Evolutionary conservation across 2,329 filamentous ascomycete species (phyloP).

Genomic region (Peltaster fructicola): DNA sequence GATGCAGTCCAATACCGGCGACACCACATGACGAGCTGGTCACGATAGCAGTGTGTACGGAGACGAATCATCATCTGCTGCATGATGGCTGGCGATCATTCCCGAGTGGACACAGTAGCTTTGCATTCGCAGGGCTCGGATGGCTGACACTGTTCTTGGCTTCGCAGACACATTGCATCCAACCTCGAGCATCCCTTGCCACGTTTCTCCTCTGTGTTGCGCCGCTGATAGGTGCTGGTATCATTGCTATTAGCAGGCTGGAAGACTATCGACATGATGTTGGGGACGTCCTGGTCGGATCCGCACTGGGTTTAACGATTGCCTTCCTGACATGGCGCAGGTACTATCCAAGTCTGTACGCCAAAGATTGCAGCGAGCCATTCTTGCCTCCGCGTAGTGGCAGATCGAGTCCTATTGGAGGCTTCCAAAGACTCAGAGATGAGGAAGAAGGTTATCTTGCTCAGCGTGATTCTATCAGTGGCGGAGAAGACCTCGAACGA

Average conservation of each 20-base stretch:
- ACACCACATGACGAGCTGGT: conserved; percentile 39
- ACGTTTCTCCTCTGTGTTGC: conserved; percentile 36
- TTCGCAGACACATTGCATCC: conserved; percentile 43
- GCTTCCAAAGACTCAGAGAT: conserved; percentile 24
- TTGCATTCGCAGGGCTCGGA: conserved; percentile 61
- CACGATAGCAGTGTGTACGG: conserved; percentile 53
- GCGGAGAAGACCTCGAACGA: no score
- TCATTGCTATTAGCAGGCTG: conserved; percentile 44
- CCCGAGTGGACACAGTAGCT: conserved; percentile 63
- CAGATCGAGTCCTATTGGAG: conserved; percentile 7
- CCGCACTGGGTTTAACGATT: conserved; percentile 34
- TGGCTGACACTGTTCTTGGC: conserved; percentile 42
- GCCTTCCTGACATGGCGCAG: conserved; percentile 42
- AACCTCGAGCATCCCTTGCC: conserved; percentile 39
- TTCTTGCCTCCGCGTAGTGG: conserved; percentile 22
- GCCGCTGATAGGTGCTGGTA: conserved; percentile 37
- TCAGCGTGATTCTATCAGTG: no score
- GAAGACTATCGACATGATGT: conserved; percentile 49
- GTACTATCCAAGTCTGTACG: conserved; percentile 39
- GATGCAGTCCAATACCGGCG: conserved; percentile 53
- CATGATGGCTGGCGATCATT: conserved; percentile 78
- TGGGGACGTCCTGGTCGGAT: conserved; percentile 41
- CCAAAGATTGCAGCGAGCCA: conserved; percentile 33
- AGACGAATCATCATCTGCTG: conserved; percentile 48
- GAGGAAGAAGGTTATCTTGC: conserved; percentile 26